A percentile compares a stretch with the other conserved stretches of the same genome.
phyloP scores from a whole-genome alignment of 768 basidiomycete genomes.

The Calocybe indica region DNA sequence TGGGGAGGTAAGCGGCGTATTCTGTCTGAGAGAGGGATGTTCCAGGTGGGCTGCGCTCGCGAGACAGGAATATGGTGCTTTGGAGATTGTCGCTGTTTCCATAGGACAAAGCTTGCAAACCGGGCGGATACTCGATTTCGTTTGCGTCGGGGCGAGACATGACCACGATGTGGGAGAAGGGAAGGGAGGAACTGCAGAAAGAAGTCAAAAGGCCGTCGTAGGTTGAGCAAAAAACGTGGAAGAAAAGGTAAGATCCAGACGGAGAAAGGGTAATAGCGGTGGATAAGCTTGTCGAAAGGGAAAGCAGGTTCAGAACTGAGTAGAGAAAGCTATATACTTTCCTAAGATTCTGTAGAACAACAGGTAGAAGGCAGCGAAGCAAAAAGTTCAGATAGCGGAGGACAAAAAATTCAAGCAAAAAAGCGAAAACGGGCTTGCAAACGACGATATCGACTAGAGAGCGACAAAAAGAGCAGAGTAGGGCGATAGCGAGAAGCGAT shows the following conservation, averaged over 20 bases:
- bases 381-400: conserved; percentile 12
- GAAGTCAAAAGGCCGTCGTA: conserved; percentile 10
- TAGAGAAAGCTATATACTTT: conserved; percentile 10
- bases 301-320: conserved; percentile 3
- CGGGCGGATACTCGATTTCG: conserved; percentile 33
- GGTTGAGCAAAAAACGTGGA: conserved; percentile 14
- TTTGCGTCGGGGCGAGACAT: conserved; percentile 42
- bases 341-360: conserved; percentile 9
- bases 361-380: conserved; percentile 12
- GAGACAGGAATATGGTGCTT: conserved; percentile 14
- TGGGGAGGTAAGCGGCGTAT: conserved; percentile 16
- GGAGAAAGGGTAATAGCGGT: background rate
- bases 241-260: conserved; percentile 6
- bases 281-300: conserved; percentile 4
- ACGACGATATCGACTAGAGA: conserved; percentile 32
- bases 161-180: background rate
- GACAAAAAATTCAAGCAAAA: conserved; percentile 18
- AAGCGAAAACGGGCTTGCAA: conserved; percentile 23
- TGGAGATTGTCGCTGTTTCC: conserved; percentile 11
- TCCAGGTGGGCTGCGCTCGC: conserved; percentile 25
- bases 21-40: conserved; percentile 10
- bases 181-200: conserved; percentile 6
- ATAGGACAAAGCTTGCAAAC: conserved; percentile 19
- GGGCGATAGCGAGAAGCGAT: conserved; percentile 25
- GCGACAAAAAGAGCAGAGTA: conserved; percentile 26